Evolutionary conservation across 164 flowering plant genomes (phyloP).

Genomic region (Euptelea pleiosperma): DNA sequence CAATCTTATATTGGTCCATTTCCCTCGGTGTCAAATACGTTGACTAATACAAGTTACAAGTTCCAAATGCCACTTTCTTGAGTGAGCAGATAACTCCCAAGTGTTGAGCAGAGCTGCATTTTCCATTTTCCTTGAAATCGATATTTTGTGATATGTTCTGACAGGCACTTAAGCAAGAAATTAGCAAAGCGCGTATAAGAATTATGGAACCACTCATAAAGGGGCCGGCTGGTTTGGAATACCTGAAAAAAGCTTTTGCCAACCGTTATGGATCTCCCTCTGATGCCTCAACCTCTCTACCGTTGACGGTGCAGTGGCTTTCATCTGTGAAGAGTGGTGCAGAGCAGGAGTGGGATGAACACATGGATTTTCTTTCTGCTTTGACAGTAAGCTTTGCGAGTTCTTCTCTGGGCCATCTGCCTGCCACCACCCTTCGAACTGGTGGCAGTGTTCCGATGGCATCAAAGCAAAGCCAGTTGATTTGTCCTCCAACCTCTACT

Average conservation of each 20-base stretch:
- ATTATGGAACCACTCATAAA: constrained; percentile 73
- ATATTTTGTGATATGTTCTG: no score
- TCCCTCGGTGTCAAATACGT: no score
- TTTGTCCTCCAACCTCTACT: constrained; percentile 11
- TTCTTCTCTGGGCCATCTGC: constrained; percentile 38
- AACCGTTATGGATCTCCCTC: constrained; percentile 63
- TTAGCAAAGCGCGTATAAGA: constrained; percentile 74
- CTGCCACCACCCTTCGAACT: constrained; percentile 56
- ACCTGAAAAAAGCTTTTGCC: constrained; percentile 66
- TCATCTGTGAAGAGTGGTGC: constrained; percentile 37
- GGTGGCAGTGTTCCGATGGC: constrained; percentile 55
- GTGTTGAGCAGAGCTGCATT: no score
- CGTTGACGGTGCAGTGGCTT: constrained; percentile 62
- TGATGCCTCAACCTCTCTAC: constrained; percentile 47
- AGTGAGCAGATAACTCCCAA: no score
- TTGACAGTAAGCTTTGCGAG: constrained; percentile 24
- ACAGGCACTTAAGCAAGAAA: constrained; percentile 81
- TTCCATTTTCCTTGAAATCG: no score
- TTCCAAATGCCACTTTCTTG: no score
- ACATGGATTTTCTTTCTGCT: constrained; percentile 35
- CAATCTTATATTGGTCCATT: no score
- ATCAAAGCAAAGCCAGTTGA: constrained; percentile 22
- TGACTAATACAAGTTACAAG: no score
- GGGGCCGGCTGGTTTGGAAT: constrained; percentile 84
- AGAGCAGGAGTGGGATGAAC: constrained; percentile 74